Percentiles rank a stretch among this genome's conserved stretches.
These are phyloP conservation scores for Prinsepia uniflora DNA, from an alignment of 306 rosid species.

Conservation along the genomic window DNA sequence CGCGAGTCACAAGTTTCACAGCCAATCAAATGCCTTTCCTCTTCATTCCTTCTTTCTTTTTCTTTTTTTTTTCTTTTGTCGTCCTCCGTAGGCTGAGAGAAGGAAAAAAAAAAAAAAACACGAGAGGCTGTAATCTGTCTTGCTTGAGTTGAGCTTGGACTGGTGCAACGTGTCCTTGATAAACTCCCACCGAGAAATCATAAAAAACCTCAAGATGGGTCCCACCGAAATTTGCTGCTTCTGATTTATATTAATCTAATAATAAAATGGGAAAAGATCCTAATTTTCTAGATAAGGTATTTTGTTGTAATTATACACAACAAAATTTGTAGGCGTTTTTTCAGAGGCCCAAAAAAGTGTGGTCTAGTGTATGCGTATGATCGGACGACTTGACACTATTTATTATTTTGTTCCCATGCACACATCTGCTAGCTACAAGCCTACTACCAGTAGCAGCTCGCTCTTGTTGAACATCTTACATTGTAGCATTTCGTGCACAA, in stretches of 20 bases:
- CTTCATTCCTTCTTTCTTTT: not conserved
- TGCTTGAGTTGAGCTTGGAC: not conserved
- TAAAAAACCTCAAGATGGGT: not conserved
- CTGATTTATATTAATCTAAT: not conserved
- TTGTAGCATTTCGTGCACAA: no score
- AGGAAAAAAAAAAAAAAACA: not conserved
- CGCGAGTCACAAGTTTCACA: not conserved
- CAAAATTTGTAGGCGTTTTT: not conserved
- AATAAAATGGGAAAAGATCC: not conserved
- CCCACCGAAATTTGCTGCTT: not conserved
- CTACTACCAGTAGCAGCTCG: no score
- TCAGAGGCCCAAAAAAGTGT: not conserved
- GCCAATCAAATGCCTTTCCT: not conserved
- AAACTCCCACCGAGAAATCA: not conserved
- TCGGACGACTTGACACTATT: not conserved
- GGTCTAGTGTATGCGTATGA: no score
- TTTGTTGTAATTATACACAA: not conserved
- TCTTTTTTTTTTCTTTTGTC: not conserved
- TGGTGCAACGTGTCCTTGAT: conserved; percentile 13
- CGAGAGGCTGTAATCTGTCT: not conserved
- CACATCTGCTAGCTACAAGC: not conserved
- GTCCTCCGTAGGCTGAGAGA: not conserved
- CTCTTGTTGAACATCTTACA: not conserved
- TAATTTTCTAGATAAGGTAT: not conserved
- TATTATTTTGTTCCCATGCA: not conserved